A percentile compares a stretch with the other conserved stretches of the same genome.
Evolutionary conservation across 208 protist species (phyloP).

Genomic region (Trypanosoma scelopori): DNA sequence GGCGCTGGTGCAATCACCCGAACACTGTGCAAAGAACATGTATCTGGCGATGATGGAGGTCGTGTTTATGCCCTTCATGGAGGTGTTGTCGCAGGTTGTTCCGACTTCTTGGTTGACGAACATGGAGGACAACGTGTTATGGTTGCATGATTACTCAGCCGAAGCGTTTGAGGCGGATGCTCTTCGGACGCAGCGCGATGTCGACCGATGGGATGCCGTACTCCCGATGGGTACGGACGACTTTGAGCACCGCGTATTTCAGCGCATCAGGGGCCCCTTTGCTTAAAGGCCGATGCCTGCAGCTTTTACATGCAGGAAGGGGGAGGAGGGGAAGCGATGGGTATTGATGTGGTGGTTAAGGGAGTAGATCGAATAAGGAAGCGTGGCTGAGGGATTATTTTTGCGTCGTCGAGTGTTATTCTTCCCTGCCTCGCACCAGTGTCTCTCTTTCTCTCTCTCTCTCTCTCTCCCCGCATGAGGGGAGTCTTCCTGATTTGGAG

Average conservation of each 20-base stretch:
- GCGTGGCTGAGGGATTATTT: too few relatives aligned
- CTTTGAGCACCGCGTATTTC: conserved; percentile 10
- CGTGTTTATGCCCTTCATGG: conserved; percentile 50
- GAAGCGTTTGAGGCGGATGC: conserved; percentile 45
- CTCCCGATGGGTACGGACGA: neutral
- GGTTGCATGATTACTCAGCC: conserved; percentile 15
- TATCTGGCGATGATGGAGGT: conserved; percentile 42
- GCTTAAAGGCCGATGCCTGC: neutral
- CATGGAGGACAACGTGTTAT: conserved; percentile 38
- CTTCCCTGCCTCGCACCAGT: too few relatives aligned
- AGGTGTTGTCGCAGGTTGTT: conserved; percentile 39
- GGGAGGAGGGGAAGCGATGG: too few relatives aligned
- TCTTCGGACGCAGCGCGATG: conserved; percentile 23
- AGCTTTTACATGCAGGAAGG: too few relatives aligned
- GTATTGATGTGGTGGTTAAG: too few relatives aligned
- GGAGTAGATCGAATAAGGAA: too few relatives aligned
- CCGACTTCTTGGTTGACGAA: conserved; percentile 41
- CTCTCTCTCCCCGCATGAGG: too few relatives aligned
- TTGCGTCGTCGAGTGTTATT: too few relatives aligned
- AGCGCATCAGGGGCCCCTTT: neutral
- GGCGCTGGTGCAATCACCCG: conserved; percentile 14
- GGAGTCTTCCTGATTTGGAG: too few relatives aligned
- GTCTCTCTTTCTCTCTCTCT: too few relatives aligned
- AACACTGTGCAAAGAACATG: conserved; percentile 45
- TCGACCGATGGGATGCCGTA: neutral